These are phyloP conservation scores for Aspergillus udagawae DNA, from an alignment of 2,329 filamentous ascomycete species.

Conservation along the genomic window DNA sequence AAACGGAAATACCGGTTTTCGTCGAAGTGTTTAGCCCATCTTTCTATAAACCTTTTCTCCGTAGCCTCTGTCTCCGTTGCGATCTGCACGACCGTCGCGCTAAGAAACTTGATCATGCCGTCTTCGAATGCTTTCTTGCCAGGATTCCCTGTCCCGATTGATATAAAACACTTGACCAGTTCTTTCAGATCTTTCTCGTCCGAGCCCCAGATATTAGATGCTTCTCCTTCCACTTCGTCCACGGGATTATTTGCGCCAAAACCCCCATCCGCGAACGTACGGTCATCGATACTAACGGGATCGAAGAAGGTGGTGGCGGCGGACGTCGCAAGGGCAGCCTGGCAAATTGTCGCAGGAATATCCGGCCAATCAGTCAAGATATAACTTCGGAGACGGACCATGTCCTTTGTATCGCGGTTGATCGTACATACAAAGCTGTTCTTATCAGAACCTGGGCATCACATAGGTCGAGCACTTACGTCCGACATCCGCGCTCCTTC, in stretches of 20 bases:
- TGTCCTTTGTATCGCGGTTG: not conserved
- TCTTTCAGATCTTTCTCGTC: not conserved
- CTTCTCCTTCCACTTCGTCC: not conserved
- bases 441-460: not conserved
- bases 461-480: not conserved
- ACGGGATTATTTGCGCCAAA: constrained; percentile 45
- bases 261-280: constrained; percentile 41
- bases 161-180: not conserved
- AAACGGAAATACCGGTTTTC: not conserved
- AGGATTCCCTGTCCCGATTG: not conserved
- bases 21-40: not conserved
- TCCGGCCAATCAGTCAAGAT: not conserved
- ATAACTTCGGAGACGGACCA: not conserved
- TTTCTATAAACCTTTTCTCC: not conserved
- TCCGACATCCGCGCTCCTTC: not conserved
- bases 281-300: constrained; percentile 32
- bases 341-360: constrained; percentile 30
- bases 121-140: not conserved
- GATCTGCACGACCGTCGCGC: not conserved
- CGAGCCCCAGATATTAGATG: not conserved
- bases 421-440: not conserved
- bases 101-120: not conserved
- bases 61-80: not conserved
- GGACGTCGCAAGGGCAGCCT: constrained; percentile 43
- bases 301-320: constrained; percentile 41